Percentiles rank a stretch among this genome's conserved stretches.
phyloP scores from a whole-genome alignment of 1,284 basidiomycete species.

The Tylopilus sp. region DNA sequence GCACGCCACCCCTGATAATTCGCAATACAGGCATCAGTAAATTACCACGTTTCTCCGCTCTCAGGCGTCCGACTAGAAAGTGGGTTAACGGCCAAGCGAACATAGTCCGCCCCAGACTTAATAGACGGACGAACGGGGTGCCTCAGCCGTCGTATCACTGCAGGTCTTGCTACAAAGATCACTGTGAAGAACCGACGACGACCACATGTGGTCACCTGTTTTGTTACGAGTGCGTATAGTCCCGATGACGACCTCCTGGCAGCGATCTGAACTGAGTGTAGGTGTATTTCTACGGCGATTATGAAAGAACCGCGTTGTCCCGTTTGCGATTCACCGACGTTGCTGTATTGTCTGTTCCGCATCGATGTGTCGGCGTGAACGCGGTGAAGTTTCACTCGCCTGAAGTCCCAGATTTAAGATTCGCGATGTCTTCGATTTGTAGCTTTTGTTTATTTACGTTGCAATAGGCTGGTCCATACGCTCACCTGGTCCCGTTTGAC shows the following conservation, averaged over 20 bases:
- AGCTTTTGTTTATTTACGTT: slow-evolving; percentile 10
- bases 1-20: not conserved
- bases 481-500: not conserved
- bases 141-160: slow-evolving; percentile 31
- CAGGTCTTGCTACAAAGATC: slow-evolving; percentile 29
- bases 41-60: slow-evolving; percentile 32
- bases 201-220: slow-evolving; percentile 36
- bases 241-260: not conserved
- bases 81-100: slow-evolving; percentile 15
- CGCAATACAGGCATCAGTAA: slow-evolving; percentile 30
- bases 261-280: slow-evolving; percentile 14
- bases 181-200: slow-evolving; percentile 36
- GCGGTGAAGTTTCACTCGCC: not conserved
- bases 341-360: slow-evolving; percentile 34
- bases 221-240: slow-evolving; percentile 31
- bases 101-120: not conserved
- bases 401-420: not conserved
- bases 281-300: slow-evolving; percentile 32
- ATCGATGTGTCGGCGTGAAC: slow-evolving; percentile 30
- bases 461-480: slow-evolving; percentile 6
- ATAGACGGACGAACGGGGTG: slow-evolving; percentile 11
- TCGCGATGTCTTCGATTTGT: not conserved
- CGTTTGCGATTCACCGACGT: slow-evolving; percentile 31
- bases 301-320: slow-evolving; percentile 32
- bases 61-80: slow-evolving; percentile 24